These are phyloP conservation scores for Lepraria neglecta DNA, from an alignment of 495 filamentous ascomycete genomes.

Conservation along the genomic window DNA sequence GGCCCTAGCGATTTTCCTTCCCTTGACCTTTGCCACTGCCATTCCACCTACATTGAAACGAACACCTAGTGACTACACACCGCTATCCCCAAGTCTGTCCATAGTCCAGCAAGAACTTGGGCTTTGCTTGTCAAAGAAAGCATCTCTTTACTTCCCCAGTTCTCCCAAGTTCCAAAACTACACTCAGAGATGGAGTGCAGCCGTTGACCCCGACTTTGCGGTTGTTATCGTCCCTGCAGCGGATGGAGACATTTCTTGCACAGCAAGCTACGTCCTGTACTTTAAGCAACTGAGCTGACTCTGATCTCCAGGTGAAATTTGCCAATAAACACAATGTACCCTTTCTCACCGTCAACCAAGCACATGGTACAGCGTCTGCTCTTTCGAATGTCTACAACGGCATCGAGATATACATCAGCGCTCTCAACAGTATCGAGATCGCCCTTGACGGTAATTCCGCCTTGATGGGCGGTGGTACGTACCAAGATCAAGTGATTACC, in stretches of 20 bases:
- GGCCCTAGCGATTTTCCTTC: background rate
- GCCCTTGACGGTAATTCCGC: constrained; percentile 41
- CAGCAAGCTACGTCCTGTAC: constrained; percentile 33
- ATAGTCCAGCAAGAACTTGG: constrained; percentile 8
- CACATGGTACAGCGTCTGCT: constrained; percentile 38
- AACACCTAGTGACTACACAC: background rate
- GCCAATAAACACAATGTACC: constrained; percentile 42
- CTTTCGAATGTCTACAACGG: constrained; percentile 42
- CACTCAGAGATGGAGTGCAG: constrained; percentile 41
- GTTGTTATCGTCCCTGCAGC: constrained; percentile 42
- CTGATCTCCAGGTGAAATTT: constrained; percentile 36
- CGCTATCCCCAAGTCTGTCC: background rate
- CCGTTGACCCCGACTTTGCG: constrained; percentile 38
- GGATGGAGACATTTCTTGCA: constrained; percentile 47
- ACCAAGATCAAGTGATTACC: constrained; percentile 12
- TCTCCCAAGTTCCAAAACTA: constrained; percentile 37
- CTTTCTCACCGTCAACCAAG: constrained; percentile 46
- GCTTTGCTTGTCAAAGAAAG: constrained; percentile 24
- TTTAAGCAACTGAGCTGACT: background rate
- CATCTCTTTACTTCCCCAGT: constrained; percentile 42
- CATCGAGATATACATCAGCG: constrained; percentile 43
- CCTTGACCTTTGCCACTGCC: background rate
- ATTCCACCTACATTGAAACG: background rate
- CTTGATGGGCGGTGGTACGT: constrained; percentile 46
- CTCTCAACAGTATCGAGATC: constrained; percentile 40